Evolutionary conservation across 352 stramenopile genomes (phyloP).

Genomic region (Phytopythium chamaehyphon): DNA sequence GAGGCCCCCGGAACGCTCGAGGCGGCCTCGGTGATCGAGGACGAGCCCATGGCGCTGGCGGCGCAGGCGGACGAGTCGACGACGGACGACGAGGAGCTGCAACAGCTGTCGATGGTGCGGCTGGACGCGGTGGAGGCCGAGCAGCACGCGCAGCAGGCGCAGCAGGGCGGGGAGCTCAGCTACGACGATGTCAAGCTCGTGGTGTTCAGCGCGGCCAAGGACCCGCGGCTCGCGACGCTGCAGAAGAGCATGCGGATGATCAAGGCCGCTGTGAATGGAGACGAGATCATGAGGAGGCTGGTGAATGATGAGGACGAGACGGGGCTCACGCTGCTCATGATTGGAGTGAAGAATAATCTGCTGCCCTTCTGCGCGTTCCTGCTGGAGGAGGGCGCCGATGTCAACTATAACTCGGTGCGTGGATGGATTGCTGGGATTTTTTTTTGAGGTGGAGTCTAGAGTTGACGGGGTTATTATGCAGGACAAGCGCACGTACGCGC

Average conservation of each 20-base stretch:
- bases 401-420: slow-evolving; percentile 80
- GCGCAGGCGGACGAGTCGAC: slow-evolving; percentile 57
- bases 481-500: slow-evolving; percentile 72
- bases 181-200: slow-evolving; percentile 60
- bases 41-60: slow-evolving; percentile 31
- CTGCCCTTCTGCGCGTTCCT: slow-evolving; percentile 53
- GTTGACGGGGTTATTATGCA: too few relatives aligned
- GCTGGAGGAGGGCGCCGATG: slow-evolving; percentile 64
- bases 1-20: slow-evolving; percentile 18
- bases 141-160: too few relatives aligned
- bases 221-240: slow-evolving; percentile 44
- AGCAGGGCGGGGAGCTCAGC: slow-evolving; percentile 33
- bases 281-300: slow-evolving; percentile 44
- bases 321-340: slow-evolving; percentile 83
- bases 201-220: slow-evolving; percentile 55
- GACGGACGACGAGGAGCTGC: slow-evolving; percentile 75
- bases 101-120: slow-evolving; percentile 61
- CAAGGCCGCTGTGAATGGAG: slow-evolving; percentile 40
- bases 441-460: too few relatives aligned
- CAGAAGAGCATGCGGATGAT: slow-evolving; percentile 58
- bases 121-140: slow-evolving; percentile 31
- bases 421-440: too few relatives aligned
- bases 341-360: slow-evolving; percentile 63
- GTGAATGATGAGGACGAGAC: slow-evolving; percentile 67
- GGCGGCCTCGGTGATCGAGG: slow-evolving; percentile 14